These are phyloP conservation scores for Aspergillus carbonarius DNA, from an alignment of 2,329 filamentous ascomycete species.

Conservation along the genomic window DNA sequence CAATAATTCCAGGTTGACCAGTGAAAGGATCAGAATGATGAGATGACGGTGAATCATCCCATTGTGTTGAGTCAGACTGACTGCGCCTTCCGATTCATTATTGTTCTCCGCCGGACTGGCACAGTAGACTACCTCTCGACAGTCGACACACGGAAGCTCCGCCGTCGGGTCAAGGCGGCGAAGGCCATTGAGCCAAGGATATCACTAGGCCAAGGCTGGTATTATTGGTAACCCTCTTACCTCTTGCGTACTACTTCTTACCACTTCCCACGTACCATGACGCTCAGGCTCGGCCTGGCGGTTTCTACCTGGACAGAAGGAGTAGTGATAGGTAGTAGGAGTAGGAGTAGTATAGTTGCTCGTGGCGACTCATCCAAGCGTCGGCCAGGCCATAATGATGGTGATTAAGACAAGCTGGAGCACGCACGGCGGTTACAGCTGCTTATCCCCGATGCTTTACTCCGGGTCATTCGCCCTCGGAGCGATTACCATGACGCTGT, in stretches of 20 bases:
- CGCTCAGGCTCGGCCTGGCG: background rate
- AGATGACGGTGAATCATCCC: background rate
- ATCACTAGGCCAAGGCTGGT: background rate
- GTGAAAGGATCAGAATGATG: background rate
- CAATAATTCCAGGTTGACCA: background rate
- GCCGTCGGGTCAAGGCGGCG: slow-evolving; percentile 17
- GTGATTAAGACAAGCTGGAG: too few species aligned
- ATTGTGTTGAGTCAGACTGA: background rate
- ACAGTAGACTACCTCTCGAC: background rate
- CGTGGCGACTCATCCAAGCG: background rate
- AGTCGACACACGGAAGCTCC: background rate
- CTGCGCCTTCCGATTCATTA: background rate
- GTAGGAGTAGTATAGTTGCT: background rate
- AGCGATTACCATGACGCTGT: background rate
- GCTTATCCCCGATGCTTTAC: background rate
- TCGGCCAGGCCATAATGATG: background rate
- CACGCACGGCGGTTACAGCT: background rate
- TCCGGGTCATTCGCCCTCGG: background rate
- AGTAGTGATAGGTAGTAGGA: too few species aligned
- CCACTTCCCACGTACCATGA: background rate
- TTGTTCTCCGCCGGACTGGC: background rate
- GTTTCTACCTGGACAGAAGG: background rate
- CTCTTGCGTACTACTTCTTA: background rate
- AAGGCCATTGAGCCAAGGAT: slow-evolving; percentile 14
- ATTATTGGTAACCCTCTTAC: background rate